phyloP scores from a whole-genome alignment of 352 stramenopile genomes.

The Pythium aristosporum region DNA sequence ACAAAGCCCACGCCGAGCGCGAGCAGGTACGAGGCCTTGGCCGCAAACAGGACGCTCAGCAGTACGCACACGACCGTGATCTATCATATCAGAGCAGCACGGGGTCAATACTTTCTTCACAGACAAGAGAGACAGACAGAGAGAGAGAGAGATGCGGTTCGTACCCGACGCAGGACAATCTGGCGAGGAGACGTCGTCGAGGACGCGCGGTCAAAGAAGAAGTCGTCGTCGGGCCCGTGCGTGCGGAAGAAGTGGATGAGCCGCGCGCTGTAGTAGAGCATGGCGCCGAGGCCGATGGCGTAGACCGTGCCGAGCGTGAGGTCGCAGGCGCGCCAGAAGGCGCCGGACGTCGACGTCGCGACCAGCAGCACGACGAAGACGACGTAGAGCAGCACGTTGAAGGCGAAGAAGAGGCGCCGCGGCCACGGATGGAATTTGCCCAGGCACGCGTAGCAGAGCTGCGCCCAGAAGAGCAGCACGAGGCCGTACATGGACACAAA shows the following conservation, averaged over 20 bases:
- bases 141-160: background rate
- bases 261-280: conserved; percentile 81
- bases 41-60: conserved; percentile 64
- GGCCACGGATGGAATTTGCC: conserved; percentile 73
- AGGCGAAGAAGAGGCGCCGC: conserved; percentile 68
- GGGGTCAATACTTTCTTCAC: background rate
- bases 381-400: conserved; percentile 75
- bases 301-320: conserved; percentile 64
- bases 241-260: conserved; percentile 81
- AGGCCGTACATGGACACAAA: conserved; percentile 85
- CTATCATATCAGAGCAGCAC: conserved; percentile 30
- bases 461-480: conserved; percentile 82
- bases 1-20: conserved; percentile 66
- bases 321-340: conserved; percentile 70
- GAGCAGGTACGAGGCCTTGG: conserved; percentile 67
- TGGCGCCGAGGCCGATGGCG: conserved; percentile 56
- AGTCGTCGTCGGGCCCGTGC: conserved; percentile 71
- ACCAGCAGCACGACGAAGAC: conserved; percentile 51
- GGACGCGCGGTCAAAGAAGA: conserved; percentile 69
- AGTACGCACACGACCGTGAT: conserved; percentile 77
- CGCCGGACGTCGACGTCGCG: conserved; percentile 41
- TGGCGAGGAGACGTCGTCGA: conserved; percentile 47
- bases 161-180: conserved; percentile 62
- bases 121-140: background rate
- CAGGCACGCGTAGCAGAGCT: conserved; percentile 84